These are phyloP conservation scores for Camellia oleifera DNA, from an alignment of 179 eudicot species.

Conservation along the genomic window DNA sequence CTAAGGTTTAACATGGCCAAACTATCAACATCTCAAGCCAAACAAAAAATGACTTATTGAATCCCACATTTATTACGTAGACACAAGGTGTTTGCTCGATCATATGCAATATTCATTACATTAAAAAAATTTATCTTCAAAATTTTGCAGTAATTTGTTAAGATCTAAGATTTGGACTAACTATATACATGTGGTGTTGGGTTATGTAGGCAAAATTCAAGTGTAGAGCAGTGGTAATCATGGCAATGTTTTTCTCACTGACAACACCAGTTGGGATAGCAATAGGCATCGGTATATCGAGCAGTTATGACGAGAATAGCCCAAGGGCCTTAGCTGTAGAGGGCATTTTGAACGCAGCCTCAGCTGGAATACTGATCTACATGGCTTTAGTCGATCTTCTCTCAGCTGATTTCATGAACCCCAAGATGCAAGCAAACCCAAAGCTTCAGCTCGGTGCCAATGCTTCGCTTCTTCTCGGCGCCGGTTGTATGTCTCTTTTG, in stretches of 20 bases:
- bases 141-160: too few relatives aligned
- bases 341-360: neutral
- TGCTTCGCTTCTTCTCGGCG: neutral
- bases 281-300: neutral
- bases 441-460: neutral
- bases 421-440: neutral
- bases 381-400: slow-evolving; percentile 8
- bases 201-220: slow-evolving; percentile 4
- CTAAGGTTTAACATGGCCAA: too few relatives aligned
- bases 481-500: slow-evolving; percentile 6
- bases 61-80: too few relatives aligned
- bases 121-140: too few relatives aligned
- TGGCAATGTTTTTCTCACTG: neutral
- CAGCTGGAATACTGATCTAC: neutral
- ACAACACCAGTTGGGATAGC: slow-evolving; percentile 7
- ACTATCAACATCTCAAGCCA: too few relatives aligned
- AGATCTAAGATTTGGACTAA: too few relatives aligned
- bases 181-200: too few relatives aligned
- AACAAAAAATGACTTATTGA: too few relatives aligned
- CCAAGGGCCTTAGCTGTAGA: neutral
- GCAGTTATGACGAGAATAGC: neutral
- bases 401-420: neutral
- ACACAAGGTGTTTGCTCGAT: too few relatives aligned
- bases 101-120: too few relatives aligned
- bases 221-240: neutral